These are phyloP conservation scores for Penicillium ochrochloron DNA, from an alignment of 495 filamentous ascomycete genomes.

Conservation along the genomic window DNA sequence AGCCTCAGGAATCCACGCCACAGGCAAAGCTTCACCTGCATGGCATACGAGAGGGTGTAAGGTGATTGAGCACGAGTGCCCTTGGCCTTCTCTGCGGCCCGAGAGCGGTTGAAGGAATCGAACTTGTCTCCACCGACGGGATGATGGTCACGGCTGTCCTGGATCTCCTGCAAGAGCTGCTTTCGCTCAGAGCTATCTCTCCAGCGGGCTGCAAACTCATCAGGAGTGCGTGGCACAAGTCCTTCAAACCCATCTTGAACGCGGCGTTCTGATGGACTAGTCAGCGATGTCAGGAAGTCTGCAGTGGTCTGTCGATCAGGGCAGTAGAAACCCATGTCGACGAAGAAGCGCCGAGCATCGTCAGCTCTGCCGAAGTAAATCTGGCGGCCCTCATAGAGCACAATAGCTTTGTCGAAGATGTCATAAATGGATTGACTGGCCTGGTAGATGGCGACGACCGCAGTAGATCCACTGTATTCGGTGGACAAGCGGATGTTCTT, in stretches of 20 bases:
- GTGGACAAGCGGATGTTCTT: conserved; percentile 74
- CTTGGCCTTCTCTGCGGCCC: conserved; percentile 36
- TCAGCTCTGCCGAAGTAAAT: conserved; percentile 65
- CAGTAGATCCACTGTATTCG: conserved; percentile 71
- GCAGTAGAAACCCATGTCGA: conserved; percentile 60
- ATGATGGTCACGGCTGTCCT: neutral
- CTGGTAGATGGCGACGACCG: conserved; percentile 83
- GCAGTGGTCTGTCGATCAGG: conserved; percentile 63
- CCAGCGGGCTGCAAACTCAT: conserved; percentile 67
- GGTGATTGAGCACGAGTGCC: conserved; percentile 42
- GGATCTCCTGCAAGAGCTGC: conserved; percentile 50
- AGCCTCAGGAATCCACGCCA: conserved; percentile 56
- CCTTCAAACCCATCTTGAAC: conserved; percentile 62
- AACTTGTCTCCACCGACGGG: neutral
- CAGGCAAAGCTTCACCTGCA: conserved; percentile 54
- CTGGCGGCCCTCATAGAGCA: conserved; percentile 65
- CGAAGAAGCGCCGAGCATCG: conserved; percentile 62
- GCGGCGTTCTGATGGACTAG: conserved; percentile 63
- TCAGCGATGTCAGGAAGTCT: conserved; percentile 75
- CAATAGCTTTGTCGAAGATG: conserved; percentile 60
- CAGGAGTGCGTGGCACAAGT: conserved; percentile 67
- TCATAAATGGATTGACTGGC: conserved; percentile 82
- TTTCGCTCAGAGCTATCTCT: conserved; percentile 55
- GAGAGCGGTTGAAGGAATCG: conserved; percentile 12
- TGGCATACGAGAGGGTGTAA: conserved; percentile 48